phyloP scores from a whole-genome alignment of 164 flowering plant genomes.

The Protea cynaroides region DNA sequence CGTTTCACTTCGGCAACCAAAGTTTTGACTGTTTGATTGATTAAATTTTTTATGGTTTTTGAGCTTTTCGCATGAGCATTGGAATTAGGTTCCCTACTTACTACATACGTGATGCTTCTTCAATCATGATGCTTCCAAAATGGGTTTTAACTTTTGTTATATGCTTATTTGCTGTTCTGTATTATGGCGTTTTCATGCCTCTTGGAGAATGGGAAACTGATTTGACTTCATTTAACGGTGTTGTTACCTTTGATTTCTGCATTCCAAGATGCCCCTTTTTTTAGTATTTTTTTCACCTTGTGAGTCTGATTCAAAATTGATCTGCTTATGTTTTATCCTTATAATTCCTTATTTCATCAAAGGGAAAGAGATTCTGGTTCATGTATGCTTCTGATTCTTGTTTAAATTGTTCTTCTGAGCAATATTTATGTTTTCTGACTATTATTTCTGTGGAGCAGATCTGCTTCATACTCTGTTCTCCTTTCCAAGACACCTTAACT shows the following conservation, averaged over 20 bases:
- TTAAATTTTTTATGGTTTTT: not conserved
- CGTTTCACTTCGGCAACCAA: not conserved
- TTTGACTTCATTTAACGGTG: too few species aligned
- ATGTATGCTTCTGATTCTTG: too few species aligned
- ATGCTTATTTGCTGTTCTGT: too few species aligned
- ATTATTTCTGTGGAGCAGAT: slow-evolving; percentile 32
- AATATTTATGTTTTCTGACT: not conserved
- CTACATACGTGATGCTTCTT: not conserved
- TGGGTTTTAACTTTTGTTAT: not conserved
- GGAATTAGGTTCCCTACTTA: too few species aligned
- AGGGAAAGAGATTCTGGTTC: too few species aligned
- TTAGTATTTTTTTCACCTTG: not conserved
- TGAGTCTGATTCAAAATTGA: not conserved
- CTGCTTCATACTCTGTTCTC: slow-evolving; percentile 51
- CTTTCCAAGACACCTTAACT: slow-evolving; percentile 61
- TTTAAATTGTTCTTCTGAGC: not conserved
- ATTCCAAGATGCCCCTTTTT: not conserved
- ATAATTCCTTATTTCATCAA: too few species aligned
- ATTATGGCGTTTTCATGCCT: too few species aligned
- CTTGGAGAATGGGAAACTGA: not conserved
- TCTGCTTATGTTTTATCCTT: not conserved
- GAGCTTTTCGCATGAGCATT: not conserved
- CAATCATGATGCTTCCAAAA: slow-evolving; percentile 5
- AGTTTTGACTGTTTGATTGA: not conserved
- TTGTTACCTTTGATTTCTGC: not conserved